Evolutionary conservation across 73 alveolate species (phyloP).

Genomic region (Paraurostyla sp.): DNA sequence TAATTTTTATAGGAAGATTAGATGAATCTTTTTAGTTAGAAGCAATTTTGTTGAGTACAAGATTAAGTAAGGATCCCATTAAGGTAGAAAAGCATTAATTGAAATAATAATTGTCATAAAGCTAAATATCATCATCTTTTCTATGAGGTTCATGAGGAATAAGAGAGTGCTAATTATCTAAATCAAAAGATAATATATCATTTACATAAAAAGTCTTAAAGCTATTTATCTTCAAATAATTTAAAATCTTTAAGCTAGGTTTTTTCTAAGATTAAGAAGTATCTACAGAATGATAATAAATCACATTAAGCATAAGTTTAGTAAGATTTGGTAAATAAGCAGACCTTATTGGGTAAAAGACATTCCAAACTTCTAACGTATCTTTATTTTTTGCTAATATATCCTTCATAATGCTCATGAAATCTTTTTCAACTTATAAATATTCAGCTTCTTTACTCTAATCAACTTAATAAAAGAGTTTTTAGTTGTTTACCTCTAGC

Average conservation of each 20-base stretch:
- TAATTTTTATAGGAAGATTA: not conserved
- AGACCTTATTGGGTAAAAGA: conserved; percentile 27
- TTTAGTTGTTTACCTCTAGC: not conserved
- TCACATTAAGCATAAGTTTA: not conserved
- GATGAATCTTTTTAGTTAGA: too few relatives aligned
- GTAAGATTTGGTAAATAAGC: conserved; percentile 11
- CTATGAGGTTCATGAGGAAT: not conserved
- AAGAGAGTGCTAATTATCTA: not conserved
- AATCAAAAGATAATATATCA: not conserved
- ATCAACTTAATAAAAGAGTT: not conserved
- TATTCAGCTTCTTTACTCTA: not conserved
- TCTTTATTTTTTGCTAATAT: not conserved
- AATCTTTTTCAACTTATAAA: conserved; percentile 3
- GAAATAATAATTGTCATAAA: not conserved
- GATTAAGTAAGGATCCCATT: not conserved
- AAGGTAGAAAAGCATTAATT: not conserved
- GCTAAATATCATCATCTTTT: not conserved
- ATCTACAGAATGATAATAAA: too few relatives aligned
- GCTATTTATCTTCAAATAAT: not conserved
- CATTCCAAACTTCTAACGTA: conserved; percentile 27
- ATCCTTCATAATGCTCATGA: not conserved
- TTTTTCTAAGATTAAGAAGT: too few relatives aligned
- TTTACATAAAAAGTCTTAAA: not conserved
- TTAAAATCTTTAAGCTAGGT: not conserved
- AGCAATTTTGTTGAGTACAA: too few relatives aligned